A percentile compares a stretch with the other conserved stretches of the same genome.
Evolutionary conservation across 176 grass and related monocot genomes (phyloP).

Genomic region (Ampelocalamus luodianensis): DNA sequence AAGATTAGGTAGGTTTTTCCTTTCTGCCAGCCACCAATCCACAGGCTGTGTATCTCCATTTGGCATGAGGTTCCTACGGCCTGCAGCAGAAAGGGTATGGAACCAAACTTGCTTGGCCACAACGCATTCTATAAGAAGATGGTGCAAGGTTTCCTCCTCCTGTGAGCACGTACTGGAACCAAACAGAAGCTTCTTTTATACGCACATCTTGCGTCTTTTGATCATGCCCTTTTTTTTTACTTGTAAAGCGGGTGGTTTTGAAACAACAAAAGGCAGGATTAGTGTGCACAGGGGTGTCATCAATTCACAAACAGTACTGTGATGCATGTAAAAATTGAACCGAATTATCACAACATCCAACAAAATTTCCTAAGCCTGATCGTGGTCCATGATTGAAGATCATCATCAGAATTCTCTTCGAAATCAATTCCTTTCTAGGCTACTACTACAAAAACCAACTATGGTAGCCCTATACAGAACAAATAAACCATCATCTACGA

Average conservation of each 20-base stretch:
- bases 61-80: no score
- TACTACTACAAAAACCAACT: slow-evolving; percentile 2
- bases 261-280: neutral
- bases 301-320: neutral
- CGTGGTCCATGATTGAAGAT: neutral
- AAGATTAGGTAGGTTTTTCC: no score
- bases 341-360: neutral
- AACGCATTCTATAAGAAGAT: no score
- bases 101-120: no score
- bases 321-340: neutral
- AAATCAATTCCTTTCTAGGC: neutral
- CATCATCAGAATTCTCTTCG: neutral
- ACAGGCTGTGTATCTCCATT: no score
- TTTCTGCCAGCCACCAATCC: no score
- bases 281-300: neutral
- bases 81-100: no score
- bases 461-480: neutral
- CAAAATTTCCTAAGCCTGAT: neutral
- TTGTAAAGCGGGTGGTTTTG: slow-evolving; percentile 14
- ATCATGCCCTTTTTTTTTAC: slow-evolving; percentile 18
- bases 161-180: no score
- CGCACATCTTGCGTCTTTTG: neutral
- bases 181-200: slow-evolving; percentile 9
- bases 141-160: no score
- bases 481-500: neutral